These are phyloP conservation scores for Rhizodiscina lignyota DNA, from an alignment of 495 filamentous ascomycete species.

Conservation along the genomic window DNA sequence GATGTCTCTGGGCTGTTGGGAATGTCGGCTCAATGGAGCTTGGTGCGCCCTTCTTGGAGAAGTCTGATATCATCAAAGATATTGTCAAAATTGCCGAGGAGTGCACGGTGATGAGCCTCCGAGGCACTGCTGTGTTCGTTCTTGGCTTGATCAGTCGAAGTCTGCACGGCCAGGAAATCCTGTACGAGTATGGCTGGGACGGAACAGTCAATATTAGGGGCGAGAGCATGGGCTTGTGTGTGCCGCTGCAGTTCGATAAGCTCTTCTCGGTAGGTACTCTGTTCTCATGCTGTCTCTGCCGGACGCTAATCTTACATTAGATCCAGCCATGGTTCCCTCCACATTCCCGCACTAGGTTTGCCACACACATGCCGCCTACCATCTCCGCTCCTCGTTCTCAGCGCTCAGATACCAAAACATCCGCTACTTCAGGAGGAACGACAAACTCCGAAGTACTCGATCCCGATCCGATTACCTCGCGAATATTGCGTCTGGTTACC, in stretches of 20 bases:
- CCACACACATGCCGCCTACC: background rate
- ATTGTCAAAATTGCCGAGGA: slow-evolving; percentile 75
- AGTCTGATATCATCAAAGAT: slow-evolving; percentile 64
- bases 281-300: no score
- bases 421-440: slow-evolving; percentile 10
- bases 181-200: slow-evolving; percentile 80
- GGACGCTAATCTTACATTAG: slow-evolving; percentile 8
- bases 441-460: slow-evolving; percentile 5
- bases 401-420: slow-evolving; percentile 16
- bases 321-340: slow-evolving; percentile 18
- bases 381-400: background rate
- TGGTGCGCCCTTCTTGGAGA: slow-evolving; percentile 81
- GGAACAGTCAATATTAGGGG: slow-evolving; percentile 73
- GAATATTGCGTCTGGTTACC: slow-evolving; percentile 62
- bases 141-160: slow-evolving; percentile 84
- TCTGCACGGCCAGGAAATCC: slow-evolving; percentile 76
- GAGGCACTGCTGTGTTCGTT: slow-evolving; percentile 93
- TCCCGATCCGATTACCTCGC: slow-evolving; percentile 53
- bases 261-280: slow-evolving; percentile 47
- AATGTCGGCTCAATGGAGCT: slow-evolving; percentile 98
- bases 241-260: slow-evolving; percentile 60
- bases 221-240: slow-evolving; percentile 68
- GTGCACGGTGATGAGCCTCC: slow-evolving; percentile 76
- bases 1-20: slow-evolving; percentile 92
- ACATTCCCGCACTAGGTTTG: background rate